Evolutionary conservation across 2,329 filamentous ascomycete species (phyloP), one percentile per base, ranked within the genome.

Genomic region (Incumbomyces lentus): DNA sequence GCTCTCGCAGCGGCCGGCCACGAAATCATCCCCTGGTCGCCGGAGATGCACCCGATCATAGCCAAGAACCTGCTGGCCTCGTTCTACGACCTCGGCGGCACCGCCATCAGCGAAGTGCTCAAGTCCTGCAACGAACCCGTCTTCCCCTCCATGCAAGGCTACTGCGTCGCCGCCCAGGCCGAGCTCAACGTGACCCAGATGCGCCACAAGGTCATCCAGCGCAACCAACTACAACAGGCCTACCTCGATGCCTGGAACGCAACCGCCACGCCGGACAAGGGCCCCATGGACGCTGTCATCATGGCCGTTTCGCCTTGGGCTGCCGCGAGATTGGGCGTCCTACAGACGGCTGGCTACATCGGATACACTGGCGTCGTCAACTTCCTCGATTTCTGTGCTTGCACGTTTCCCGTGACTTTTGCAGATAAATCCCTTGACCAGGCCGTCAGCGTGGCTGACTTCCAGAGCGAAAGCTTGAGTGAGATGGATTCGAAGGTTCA

Each of bases 221-320:
- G 59, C 29, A 62, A 61, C 38, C 48, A 45, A 19, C 46, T 62
- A 14, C 63, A 65, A 45, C 65, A 66, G 42, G 51, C 49, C 10
- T 66, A 65, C 49, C 44, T 65, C 16, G 64, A 66, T 56, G 48
- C 49, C 4, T 66, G 64, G 64, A 60, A 56, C 17, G 57, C 55
- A 7, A 62, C 62, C 1, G 59, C 51, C 0, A 45, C 43, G 2
- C 52, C 18, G 1, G 48, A 60, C 50, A 59, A 62, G 50, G 44
- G 34, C 4, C 49, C 55, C 2, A 61, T 66, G 55, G 64, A 65
- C 55, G 62, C 53, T 1, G 58, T 67, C 37, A 62, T 67, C 33
- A 48, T 57, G 39, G 55, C 64, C 3, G 44, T 57, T 6, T 54
- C 55, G 5, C 59, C 60, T 1, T 66, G 62, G 58, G 64, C 62